Base-by-base conservation (phyloP, 1,139 yeast genomes). In the Sugiyamaella novakii region DNA sequence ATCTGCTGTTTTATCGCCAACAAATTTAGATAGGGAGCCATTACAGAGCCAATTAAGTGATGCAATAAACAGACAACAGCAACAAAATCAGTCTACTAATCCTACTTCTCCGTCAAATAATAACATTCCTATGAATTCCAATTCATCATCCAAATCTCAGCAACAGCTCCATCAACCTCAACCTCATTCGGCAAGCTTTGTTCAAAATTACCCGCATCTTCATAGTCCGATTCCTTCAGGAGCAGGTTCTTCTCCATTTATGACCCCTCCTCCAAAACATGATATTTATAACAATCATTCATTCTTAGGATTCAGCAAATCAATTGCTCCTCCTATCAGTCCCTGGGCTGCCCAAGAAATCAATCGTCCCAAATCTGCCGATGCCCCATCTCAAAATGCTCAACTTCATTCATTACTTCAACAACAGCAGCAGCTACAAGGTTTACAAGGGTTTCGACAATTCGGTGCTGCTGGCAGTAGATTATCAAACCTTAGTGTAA, bases 351-450 rank as follows among this genome's bases (percentile, higher is more conserved):
- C 58, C 7, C 57, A 45, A 41, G 63, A 57, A 37, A 62, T 62
- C 42, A 54, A 54, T 43, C 58, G 67, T 4, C 67, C 67, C 10
- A 61, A 60, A 43, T 58, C 63, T 3, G 66, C 66, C 3, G 60
- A 48, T 24, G 48, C 40, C 4, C 46, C 50, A 3, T 42, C 50
- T 6, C 43, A 21, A 12, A 41, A 15, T 46, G 24, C 21, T 12
- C 39, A 28, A 14, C 42, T 34, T 25, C 44, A 21, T 14, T 41
- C 43, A n/a, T 36, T 38, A 12, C 17, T 21, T 30, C 50, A 35
- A 19, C 45, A 35, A 17, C 49, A 35, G 19, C 43, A 39, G 18
- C 49, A 37, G 34, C 37, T 41, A 19, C 47, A 30, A 31, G 31
- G 31, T 7, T 2, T 41, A 31, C 43, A 33, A 25, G 28, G 42